Conservation (phyloP, 768 basidiomycete species). For the Boletus pseudopeckii region DNA sequence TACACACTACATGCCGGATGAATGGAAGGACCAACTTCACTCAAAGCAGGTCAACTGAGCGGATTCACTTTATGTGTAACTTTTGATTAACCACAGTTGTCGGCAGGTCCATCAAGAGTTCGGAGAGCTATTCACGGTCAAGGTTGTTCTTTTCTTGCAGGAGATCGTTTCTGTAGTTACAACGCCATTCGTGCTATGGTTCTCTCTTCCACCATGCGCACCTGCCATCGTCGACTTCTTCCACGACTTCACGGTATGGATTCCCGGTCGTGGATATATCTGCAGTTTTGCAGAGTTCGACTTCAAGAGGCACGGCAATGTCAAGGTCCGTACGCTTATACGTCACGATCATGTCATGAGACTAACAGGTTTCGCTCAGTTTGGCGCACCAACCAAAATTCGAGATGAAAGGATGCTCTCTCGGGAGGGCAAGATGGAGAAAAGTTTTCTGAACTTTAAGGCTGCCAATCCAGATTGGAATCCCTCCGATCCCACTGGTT, state of each 20-base stretch:
- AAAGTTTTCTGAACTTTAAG: slow-evolving; percentile 94
- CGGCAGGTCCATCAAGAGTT: slow-evolving; percentile 85
- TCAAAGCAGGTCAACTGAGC: slow-evolving; percentile 64
- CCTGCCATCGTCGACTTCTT: slow-evolving; percentile 96
- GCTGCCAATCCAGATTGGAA: slow-evolving; percentile 96
- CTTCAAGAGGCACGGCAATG: slow-evolving; percentile 90
- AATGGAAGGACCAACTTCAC: slow-evolving; percentile 88
- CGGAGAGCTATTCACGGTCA: slow-evolving; percentile 91
- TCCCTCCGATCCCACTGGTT: slow-evolving; percentile 86
- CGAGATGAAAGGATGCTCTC: slow-evolving; percentile 75
- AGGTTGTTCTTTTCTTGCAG: slow-evolving; percentile 79
- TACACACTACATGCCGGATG: slow-evolving; percentile 94
- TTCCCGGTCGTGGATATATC: slow-evolving; percentile 94
- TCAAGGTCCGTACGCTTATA: slow-evolving; percentile 54
- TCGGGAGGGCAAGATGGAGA: slow-evolving; percentile 98
- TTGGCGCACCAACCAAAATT: slow-evolving; percentile 74
- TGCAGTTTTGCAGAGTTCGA: slow-evolving; percentile 99
- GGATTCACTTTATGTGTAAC: background rate
- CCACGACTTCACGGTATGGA: slow-evolving; percentile 95
- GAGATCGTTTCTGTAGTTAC: slow-evolving; percentile 89
- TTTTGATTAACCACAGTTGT: background rate
- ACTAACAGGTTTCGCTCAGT: slow-evolving; percentile 40
- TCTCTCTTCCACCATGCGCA: slow-evolving; percentile 85
- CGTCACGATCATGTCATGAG: background rate
- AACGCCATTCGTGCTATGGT: slow-evolving; percentile 93